Base-by-base conservation (phyloP, 257 asterid species). In the Primulina eburnea region DNA sequence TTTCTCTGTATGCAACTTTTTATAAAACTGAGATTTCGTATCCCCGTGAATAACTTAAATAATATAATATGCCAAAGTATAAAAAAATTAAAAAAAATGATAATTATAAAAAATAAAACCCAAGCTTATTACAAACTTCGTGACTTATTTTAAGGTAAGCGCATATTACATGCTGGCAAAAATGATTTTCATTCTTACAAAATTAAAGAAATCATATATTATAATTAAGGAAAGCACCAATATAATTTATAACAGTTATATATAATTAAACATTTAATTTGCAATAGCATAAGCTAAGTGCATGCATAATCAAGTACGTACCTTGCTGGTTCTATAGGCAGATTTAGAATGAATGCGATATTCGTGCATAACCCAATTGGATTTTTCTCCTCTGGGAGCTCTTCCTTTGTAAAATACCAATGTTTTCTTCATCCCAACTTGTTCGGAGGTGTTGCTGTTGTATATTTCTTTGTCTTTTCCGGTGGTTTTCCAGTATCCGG, bases 361-460 rank as follows among this genome's bases (percentile, higher is more conserved):
- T 78, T 92, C 98, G 81, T 90, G 98, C 97, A 90, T 90, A 65
- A 92, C 98, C 98, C 98, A 92, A 70, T 92, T 92, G 33, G 87
- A 77, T 66, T 92, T 92, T 63, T 92, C 98, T 6, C 98, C 98
- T 77, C 97, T 83, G 0, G 98, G 97, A 52, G 98, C 98, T 77
- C 98, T 86, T 73, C 98, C 98, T 79, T 59, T 79, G 75, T 92
- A 92, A 35, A 92, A 92, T 33, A 92, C 98, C 82, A 92, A 75
- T 0, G 98, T 92, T 73, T 92, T 92, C 90, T 92, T 92, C 97
- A 92, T 85, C 9, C 98, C 98, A 4, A 87, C 93, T 70, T 87
- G 43, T 73, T 88, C 98, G 6, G 89, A 77, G 17, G 85, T 90
- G 62, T 71, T 80, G 77, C 92, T 84, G 79, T 85, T 86, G 82